phyloP scores from a whole-genome alignment of 768 basidiomycete species.

The Collybia nuda region DNA sequence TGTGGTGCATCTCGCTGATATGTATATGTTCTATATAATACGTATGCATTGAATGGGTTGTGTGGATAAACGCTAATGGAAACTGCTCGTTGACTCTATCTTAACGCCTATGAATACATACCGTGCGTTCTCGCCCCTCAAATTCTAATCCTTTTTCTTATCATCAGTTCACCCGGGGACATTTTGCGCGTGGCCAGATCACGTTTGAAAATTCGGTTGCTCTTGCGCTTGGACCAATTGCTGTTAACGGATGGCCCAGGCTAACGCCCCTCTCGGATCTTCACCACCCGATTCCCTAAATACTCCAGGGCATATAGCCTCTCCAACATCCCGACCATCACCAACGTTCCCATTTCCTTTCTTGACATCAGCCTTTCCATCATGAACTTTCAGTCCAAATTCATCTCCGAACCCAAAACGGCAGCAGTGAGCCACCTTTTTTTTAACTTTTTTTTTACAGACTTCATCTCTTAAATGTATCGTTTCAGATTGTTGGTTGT shows the following conservation, averaged over 20 bases:
- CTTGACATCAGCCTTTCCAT: too few species aligned
- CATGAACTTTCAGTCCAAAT: slow-evolving; percentile 38
- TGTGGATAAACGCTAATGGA: too few species aligned
- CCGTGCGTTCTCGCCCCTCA: neutral
- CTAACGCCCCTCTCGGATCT: neutral
- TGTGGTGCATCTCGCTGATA: too few species aligned
- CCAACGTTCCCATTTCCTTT: neutral
- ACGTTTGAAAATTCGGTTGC: too few species aligned
- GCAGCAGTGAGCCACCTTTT: slow-evolving; percentile 62
- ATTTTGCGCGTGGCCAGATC: too few species aligned
- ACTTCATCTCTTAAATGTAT: slow-evolving; percentile 7
- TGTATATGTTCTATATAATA: too few species aligned
- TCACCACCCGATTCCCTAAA: neutral
- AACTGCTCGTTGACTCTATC: neutral
- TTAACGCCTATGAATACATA: neutral
- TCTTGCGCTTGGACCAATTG: too few species aligned
- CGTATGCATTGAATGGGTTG: too few species aligned
- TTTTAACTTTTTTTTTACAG: neutral
- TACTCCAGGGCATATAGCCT: neutral
- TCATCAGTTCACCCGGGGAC: too few species aligned
- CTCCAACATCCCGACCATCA: neutral
- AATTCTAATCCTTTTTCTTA: too few species aligned
- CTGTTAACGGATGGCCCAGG: too few species aligned
- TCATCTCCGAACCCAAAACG: slow-evolving; percentile 70
- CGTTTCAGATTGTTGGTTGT: slow-evolving; percentile 81